Percentiles rank a stretch among this genome's conserved stretches.
These are phyloP conservation scores for Botrytis cinerea DNA, from an alignment of 2,329 filamentous ascomycete genomes.

Conservation along the genomic window DNA sequence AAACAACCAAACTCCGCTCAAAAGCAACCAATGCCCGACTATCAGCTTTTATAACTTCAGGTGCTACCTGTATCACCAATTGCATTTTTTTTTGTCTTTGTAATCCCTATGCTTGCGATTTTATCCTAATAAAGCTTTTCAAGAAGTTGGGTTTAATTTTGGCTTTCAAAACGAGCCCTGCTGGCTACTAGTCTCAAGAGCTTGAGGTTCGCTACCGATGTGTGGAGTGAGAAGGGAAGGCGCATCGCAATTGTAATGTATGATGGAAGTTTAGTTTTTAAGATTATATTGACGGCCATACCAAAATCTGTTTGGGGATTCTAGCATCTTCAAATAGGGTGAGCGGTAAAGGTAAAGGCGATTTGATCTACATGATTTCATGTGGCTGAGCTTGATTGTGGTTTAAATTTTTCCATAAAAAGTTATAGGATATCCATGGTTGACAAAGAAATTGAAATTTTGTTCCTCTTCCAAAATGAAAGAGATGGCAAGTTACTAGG, in stretches of 20 bases:
- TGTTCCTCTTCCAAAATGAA: neutral
- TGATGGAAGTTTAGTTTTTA: neutral
- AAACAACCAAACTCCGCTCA: neutral
- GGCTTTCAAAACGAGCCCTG: neutral
- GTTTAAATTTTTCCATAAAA: too few species aligned
- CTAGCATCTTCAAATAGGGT: neutral
- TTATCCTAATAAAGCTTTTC: neutral
- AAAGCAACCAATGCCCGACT: neutral
- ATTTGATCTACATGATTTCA: neutral
- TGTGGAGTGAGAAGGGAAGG: neutral
- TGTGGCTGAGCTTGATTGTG: neutral
- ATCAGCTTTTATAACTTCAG: neutral
- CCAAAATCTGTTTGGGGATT: accelerated
- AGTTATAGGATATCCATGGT: neutral
- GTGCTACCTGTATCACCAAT: neutral
- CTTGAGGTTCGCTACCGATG: neutral
- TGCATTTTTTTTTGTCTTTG: neutral
- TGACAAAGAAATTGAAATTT: neutral
- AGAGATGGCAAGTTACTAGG: neutral
- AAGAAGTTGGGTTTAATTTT: too few species aligned
- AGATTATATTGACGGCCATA: neutral
- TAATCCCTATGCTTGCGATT: neutral
- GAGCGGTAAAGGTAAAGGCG: neutral
- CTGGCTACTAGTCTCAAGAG: neutral
- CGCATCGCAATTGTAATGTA: neutral